Evolutionary conservation across 2,329 filamentous ascomycete genomes (phyloP).

Genomic region (Pleoardoris graminearum): DNA sequence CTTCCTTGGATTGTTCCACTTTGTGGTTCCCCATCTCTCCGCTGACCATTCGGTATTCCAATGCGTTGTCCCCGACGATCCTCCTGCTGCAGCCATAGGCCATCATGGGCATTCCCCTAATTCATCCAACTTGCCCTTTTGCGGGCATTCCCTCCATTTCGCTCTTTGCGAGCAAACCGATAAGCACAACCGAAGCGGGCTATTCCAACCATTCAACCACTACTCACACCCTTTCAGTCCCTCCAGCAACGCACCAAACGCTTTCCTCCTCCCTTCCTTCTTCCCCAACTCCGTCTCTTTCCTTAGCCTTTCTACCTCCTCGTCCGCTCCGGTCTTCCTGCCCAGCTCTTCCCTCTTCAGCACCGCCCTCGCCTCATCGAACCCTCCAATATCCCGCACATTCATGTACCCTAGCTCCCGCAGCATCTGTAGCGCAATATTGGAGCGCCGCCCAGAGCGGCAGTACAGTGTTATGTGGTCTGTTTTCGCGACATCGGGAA

Average conservation of each 20-base stretch:
- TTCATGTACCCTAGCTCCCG: conserved; percentile 32
- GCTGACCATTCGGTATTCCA: too few species aligned
- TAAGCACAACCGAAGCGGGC: too few species aligned
- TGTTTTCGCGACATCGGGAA: conserved; percentile 26
- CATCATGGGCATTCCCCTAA: too few species aligned
- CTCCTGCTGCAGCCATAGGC: too few species aligned
- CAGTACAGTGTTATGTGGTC: conserved; percentile 45
- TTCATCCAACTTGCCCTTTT: too few species aligned
- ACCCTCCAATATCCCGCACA: conserved; percentile 43
- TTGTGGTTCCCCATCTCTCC: too few species aligned
- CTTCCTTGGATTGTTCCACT: too few species aligned
- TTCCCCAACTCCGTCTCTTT: conserved; percentile 10
- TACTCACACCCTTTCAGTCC: conserved; percentile 34
- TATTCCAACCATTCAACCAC: not conserved
- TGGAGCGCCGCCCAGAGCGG: conserved; percentile 39
- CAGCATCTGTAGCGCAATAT: conserved; percentile 38
- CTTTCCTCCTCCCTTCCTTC: conserved; percentile 24
- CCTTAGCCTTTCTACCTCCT: not conserved
- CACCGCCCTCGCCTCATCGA: conserved; percentile 37
- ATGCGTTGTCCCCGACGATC: too few species aligned
- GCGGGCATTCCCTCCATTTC: too few species aligned
- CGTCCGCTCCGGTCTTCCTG: not conserved
- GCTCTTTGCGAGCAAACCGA: not conserved
- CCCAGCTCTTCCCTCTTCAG: conserved; percentile 33
- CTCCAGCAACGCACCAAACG: conserved; percentile 28